These are phyloP conservation scores for Aureobasidium sp. DNA, from an alignment of 2,329 filamentous ascomycete genomes.

Conservation along the genomic window DNA sequence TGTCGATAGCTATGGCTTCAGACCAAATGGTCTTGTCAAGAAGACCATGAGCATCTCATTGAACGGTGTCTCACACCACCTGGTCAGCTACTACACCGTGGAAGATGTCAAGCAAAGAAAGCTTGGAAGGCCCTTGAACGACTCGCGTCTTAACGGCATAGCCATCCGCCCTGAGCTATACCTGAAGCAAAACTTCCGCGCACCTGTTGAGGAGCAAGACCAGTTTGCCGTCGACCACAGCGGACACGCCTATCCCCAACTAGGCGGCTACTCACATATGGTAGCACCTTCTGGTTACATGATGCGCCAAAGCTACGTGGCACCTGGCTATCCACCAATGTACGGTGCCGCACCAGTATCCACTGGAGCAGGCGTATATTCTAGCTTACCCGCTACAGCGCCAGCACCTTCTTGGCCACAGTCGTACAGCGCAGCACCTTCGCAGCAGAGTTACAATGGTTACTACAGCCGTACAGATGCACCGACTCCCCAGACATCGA, in stretches of 20 bases:
- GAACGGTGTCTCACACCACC: constrained; percentile 68
- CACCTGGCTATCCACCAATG: constrained; percentile 25
- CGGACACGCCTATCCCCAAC: constrained; percentile 28
- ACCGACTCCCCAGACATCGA: constrained; percentile 21
- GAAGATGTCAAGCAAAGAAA: constrained; percentile 64
- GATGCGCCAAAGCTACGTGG: constrained; percentile 26
- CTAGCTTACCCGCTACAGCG: constrained; percentile 22
- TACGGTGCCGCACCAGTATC: constrained; percentile 23
- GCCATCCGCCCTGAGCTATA: constrained; percentile 32
- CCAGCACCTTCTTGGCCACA: constrained; percentile 21
- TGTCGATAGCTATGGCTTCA: constrained; percentile 86
- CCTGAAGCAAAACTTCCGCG: constrained; percentile 34
- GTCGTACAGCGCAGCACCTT: constrained; percentile 19
- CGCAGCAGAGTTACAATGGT: constrained; percentile 21
- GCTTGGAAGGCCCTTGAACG: constrained; percentile 53
- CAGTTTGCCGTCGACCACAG: constrained; percentile 30
- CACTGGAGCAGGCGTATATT: constrained; percentile 25
- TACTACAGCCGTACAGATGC: constrained; percentile 24
- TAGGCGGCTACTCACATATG: constrained; percentile 27
- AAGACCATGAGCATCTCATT: constrained; percentile 83
- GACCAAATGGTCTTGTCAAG: constrained; percentile 74
- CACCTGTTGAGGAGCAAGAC: constrained; percentile 32
- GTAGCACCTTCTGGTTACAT: constrained; percentile 22
- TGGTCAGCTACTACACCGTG: constrained; percentile 83
- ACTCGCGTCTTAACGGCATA: constrained; percentile 36